Evolutionary conservation across 2,329 filamentous ascomycete species (phyloP), one percentile per base, ranked within the genome.

Genomic region (Westerdykella sp.): DNA sequence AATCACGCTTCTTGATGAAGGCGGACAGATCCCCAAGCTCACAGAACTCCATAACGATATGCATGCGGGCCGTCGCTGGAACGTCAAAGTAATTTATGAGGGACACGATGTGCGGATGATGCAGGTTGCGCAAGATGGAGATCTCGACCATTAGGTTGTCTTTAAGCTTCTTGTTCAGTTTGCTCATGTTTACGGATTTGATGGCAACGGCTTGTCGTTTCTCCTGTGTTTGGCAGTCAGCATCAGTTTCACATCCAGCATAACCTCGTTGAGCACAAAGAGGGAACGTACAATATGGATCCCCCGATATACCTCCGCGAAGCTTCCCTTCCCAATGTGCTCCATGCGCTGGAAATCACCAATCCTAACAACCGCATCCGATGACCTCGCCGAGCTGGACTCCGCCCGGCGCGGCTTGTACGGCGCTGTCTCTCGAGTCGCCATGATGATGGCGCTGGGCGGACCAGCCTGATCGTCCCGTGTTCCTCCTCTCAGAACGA

Each of bases 41-140:
- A 71, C 93, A 97, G 70, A 94, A 97, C 71, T 98, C 93, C 91
- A 97, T 98, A 50, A 97, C 84, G 45, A 98, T 79, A 69, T 98
- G 93, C 70, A 97, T 96, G 62, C 95, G 87, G n/a, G 32, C 32
- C 16, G 32, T 35, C 16, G 84, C 83, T 3, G 80, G 74, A 1
- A 87, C 85, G 67, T 97, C 90, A 66, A 91, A 79, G 72, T 90
- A 96, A 69, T 95, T 88, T 73, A 96, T 90, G 38, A 98, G 83
- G 55, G 89, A 87, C 54, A 97, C 93, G 56, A 98, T 96, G 64
- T 98, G 93, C 22, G 93, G 93, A 69, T 98, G 93, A 46, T 93
- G 86, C 22, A 98, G 79, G 51, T 82, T 87, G 69, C 93, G 93
- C 61, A 98, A 82, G 51, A 98, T 98, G 57, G 91, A 79, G 65